Percentiles rank a stretch among this genome's conserved stretches.
Conservation (phyloP, 169 alveolate genomes). For the Eimeria praecox region DNA sequence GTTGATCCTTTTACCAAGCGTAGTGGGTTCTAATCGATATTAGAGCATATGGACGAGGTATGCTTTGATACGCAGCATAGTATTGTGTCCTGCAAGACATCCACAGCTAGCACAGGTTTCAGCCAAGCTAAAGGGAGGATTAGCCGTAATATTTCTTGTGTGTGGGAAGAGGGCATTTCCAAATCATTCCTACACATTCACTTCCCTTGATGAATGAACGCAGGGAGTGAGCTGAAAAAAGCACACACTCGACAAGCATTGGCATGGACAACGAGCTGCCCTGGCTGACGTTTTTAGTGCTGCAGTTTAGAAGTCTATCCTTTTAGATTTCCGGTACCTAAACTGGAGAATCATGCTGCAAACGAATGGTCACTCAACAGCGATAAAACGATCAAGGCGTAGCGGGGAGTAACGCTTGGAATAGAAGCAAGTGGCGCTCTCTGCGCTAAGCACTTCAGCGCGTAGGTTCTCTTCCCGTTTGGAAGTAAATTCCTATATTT, state of each 20-base stretch:
- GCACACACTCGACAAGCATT: not conserved
- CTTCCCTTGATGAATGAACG: not conserved
- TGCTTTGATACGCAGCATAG: not conserved
- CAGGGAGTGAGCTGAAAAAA: not conserved
- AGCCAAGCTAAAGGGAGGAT: not conserved
- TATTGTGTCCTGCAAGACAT: too few species aligned
- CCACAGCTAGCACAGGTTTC: too few species aligned
- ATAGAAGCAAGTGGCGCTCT: not conserved
- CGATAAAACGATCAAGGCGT: not conserved
- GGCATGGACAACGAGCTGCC: not conserved
- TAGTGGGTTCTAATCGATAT: not conserved
- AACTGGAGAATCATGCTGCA: not conserved
- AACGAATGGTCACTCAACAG: not conserved
- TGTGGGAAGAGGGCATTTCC: not conserved
- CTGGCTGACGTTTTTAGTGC: not conserved
- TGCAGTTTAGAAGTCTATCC: not conserved
- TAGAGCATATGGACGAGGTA: not conserved
- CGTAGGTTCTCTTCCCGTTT: not conserved
- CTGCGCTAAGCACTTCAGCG: not conserved
- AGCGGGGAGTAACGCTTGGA: not conserved
- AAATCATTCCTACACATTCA: not conserved
- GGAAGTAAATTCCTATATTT: not conserved
- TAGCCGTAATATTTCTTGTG: not conserved
- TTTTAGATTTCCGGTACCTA: not conserved
- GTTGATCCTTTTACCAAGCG: not conserved